Evolutionary conservation across 1,284 basidiomycete genomes (phyloP), one percentile per base, ranked within the genome.

Genomic region (Apiotrichum gracile): DNA sequence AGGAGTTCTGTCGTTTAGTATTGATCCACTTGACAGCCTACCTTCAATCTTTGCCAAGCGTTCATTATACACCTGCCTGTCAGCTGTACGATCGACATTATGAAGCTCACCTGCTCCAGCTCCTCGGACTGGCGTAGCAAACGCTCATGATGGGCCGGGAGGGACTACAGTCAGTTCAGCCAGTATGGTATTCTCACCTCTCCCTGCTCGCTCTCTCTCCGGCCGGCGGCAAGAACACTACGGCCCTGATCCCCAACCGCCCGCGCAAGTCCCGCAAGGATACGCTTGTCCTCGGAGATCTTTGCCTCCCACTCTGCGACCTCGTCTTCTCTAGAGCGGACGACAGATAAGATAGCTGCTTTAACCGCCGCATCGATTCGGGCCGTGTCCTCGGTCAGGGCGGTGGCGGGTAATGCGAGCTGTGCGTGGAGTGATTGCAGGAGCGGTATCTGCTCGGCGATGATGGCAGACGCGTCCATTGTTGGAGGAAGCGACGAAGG

Each of bases 371-470:
- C 61, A 47, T 72, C 72, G 38, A 74, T 74, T 8, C 65, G 53
- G 8, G 62, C 56, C 41, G 64, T 54, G 51, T 74, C 72, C 5
- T 63, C 61, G 21, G 65, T 57, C 29, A 72, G 61, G 1, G 62
- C 63, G 34, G 64, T 58, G 2, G 62, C 39, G 9, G 69, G 67
- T 26, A 74, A 60, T 4, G 61, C 64, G 19, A 74, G 65, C 54
- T 66, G 66, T n/a, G 57, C 42, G 51, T 72, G 72, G 13, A 74
- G 61, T 14, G 61, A 57, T 39, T 60, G 61, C 1, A 74, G 61
- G 37, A 69, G 66, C 10, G 70, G 68, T 4, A 68, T 63, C 40
- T 74, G 72, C 58, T 70, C 67, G 29, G 62, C 66, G 14, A 74
- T 61, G 53, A 72, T 71, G 43, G 64, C 62, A 27, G 69, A 61